Evolutionary conservation across 1,284 basidiomycete genomes (phyloP).

Genomic region (Pseudozyma thailandica): DNA sequence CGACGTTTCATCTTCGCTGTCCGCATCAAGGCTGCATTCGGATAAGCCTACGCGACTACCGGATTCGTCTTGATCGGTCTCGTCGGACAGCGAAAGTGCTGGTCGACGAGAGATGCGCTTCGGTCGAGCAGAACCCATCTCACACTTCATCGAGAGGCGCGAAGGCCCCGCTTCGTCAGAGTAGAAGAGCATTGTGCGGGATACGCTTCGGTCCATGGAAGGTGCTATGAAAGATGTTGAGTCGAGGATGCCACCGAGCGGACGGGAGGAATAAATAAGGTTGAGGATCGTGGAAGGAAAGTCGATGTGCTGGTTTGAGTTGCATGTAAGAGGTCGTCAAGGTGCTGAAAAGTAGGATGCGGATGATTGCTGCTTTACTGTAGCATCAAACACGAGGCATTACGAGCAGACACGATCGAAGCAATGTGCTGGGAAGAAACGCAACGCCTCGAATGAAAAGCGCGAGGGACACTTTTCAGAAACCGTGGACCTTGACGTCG

Average conservation of each 20-base stretch:
- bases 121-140: constrained; percentile 1
- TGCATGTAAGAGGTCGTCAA: constrained; percentile 1
- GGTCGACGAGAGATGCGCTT: background rate
- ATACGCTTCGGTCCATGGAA: background rate
- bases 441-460: background rate
- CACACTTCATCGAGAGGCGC: constrained; percentile 11
- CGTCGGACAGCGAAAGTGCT: too few species aligned
- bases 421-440: background rate
- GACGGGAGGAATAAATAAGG: background rate
- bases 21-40: background rate
- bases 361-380: background rate
- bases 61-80: constrained; percentile 5
- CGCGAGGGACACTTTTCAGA: constrained; percentile 36
- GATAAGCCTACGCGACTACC: constrained; percentile 2
- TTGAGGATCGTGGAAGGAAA: background rate
- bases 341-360: background rate
- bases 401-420: constrained; percentile 9
- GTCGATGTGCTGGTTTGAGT: too few species aligned
- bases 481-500: constrained; percentile 68
- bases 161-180: constrained; percentile 31
- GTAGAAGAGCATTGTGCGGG: background rate
- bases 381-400: constrained; percentile 14
- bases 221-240: background rate
- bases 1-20: constrained; percentile 12
- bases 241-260: background rate